Conservation (phyloP, 345 rosid genomes). For the Boechera retrofracta region DNA sequence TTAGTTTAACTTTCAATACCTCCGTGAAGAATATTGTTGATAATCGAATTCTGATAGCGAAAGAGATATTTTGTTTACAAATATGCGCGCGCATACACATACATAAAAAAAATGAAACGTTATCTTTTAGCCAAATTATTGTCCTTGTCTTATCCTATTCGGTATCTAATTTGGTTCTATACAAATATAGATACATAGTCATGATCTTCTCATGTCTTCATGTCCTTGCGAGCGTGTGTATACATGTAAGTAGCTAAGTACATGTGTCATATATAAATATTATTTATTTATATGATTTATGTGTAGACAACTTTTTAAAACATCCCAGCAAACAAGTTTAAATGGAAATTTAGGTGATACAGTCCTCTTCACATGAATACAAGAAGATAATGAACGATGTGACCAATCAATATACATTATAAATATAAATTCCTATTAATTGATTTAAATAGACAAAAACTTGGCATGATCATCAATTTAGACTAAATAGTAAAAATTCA, state of each 20-base stretch:
- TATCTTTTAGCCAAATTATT: slow-evolving; percentile 8
- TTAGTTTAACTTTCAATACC: slow-evolving; percentile 9
- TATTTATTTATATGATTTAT: slow-evolving; percentile 13
- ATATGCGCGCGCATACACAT: neutral
- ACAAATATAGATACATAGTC: slow-evolving; percentile 29
- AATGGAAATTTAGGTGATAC: slow-evolving; percentile 50
- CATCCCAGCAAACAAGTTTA: slow-evolving; percentile 44
- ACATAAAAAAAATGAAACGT: neutral
- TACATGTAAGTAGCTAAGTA: slow-evolving; percentile 18
- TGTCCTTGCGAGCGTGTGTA: slow-evolving; percentile 36
- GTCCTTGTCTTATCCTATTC: slow-evolving; percentile 35
- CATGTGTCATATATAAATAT: slow-evolving; percentile 15
- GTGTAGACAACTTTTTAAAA: slow-evolving; percentile 7
- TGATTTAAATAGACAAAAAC: neutral
- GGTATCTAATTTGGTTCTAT: slow-evolving; percentile 31
- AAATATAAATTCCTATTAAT: neutral
- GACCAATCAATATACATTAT: slow-evolving; percentile 2
- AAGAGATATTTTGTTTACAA: slow-evolving; percentile 34
- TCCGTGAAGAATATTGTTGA: slow-evolving; percentile 20
- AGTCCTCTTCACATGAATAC: slow-evolving; percentile 30
- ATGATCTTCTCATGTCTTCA: slow-evolving; percentile 37
- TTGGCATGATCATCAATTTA: slow-evolving; percentile 34
- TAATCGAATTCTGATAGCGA: slow-evolving; percentile 24
- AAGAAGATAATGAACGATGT: slow-evolving; percentile 24
- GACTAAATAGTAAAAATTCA: slow-evolving; percentile 3